Conservation (phyloP, 148 eudicot species). For the Diospyros kaki region DNA sequence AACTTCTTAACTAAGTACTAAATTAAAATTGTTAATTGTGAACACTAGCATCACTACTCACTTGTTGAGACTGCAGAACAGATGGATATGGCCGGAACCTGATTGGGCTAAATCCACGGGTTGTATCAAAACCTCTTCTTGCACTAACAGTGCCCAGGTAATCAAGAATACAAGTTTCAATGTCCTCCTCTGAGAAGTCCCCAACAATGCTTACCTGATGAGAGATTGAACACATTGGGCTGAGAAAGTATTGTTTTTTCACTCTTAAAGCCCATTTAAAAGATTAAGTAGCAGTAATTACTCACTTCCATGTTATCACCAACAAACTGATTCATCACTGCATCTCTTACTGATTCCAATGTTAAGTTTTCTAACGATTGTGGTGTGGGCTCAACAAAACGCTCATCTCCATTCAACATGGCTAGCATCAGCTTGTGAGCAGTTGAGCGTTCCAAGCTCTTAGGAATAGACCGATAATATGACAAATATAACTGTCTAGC, state of each 20-base stretch:
- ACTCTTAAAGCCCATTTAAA: background rate
- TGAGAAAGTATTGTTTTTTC: background rate
- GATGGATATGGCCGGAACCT: constrained; percentile 69
- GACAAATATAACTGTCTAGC: constrained; percentile 93
- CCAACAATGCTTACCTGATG: constrained; percentile 91
- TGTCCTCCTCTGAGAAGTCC: constrained; percentile 92
- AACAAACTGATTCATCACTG: constrained; percentile 89
- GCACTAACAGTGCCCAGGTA: constrained; percentile 86
- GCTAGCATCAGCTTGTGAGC: constrained; percentile 93
- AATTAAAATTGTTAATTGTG: background rate
- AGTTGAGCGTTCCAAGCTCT: constrained; percentile 97
- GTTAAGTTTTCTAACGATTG: constrained; percentile 68
- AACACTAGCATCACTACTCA: constrained; percentile 26
- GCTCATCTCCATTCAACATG: constrained; percentile 96
- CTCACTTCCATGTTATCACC: constrained; percentile 93
- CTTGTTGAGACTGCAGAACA: constrained; percentile 82
- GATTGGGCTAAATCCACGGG: constrained; percentile 44
- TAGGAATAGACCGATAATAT: constrained; percentile 92
- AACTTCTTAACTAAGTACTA: background rate
- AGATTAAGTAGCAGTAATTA: background rate
- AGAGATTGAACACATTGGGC: constrained; percentile 6
- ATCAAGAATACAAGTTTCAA: constrained; percentile 93
- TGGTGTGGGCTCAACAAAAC: constrained; percentile 98
- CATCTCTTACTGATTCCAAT: constrained; percentile 74
- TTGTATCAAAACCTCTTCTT: constrained; percentile 35